A percentile compares a stretch with the other conserved stretches of the same genome.
Evolutionary conservation across 306 rosid genomes (phyloP).

Genomic region (Phaseolus lunatus): DNA sequence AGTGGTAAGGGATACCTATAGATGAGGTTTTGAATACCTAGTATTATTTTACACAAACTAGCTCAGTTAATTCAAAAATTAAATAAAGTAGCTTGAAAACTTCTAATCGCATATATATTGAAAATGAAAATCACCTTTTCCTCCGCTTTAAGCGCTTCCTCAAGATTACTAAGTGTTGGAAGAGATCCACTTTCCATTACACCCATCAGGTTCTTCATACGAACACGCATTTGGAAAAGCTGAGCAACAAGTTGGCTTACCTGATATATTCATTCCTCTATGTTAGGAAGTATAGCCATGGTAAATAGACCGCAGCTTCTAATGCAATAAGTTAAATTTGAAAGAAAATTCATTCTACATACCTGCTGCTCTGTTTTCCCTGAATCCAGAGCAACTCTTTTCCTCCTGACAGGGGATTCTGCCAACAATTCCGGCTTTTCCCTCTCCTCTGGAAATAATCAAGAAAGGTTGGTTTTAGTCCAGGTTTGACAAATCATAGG

Average conservation of each 20-base stretch:
- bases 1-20: conserved; percentile 19
- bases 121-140: conserved; percentile 71
- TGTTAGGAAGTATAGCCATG: conserved; percentile 30
- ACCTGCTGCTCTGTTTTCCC: conserved; percentile 99
- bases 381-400: conserved; percentile 89
- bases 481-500: not conserved
- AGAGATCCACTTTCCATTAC: conserved; percentile 90
- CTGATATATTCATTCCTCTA: conserved; percentile 51
- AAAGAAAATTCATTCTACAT: conserved; percentile 37
- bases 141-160: conserved; percentile 88
- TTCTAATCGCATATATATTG: conserved; percentile 3
- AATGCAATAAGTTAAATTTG: not conserved
- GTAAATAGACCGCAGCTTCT: conserved; percentile 22
- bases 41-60: not conserved
- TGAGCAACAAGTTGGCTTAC: conserved; percentile 94
- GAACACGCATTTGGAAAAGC: conserved; percentile 95
- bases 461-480: conserved; percentile 34
- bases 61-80: conserved; percentile 5
- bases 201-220: conserved; percentile 94
- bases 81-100: not conserved
- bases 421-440: conserved; percentile 96
- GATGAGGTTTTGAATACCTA: not conserved
- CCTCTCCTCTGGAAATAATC: conserved; percentile 82
- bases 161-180: conserved; percentile 84
- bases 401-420: conserved; percentile 87